A percentile compares a stretch with the other conserved stretches of the same genome.
phyloP scores from a whole-genome alignment of 1,139 yeast species.

The Yamadazyma epiphylla region DNA sequence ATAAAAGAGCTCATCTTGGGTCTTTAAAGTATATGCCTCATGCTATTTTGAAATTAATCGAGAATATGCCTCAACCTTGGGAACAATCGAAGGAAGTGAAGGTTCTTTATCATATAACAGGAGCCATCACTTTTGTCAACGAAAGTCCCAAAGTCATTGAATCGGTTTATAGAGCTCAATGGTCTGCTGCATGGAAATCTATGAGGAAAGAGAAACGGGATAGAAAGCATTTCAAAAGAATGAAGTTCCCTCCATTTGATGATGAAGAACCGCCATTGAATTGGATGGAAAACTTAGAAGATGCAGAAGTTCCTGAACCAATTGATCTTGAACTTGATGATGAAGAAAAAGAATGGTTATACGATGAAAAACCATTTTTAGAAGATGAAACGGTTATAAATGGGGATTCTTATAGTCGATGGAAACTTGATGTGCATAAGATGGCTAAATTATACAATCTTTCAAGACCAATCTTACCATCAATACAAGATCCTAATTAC shows the following conservation, averaged over 20 bases:
- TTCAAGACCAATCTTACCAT: conserved; percentile 66
- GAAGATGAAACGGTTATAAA: conserved; percentile 55
- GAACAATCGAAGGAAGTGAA: conserved; percentile 81
- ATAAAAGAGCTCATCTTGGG: conserved; percentile 84
- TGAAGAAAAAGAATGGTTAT: conserved; percentile 66
- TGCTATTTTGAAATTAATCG: conserved; percentile 82
- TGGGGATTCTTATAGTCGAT: conserved; percentile 73
- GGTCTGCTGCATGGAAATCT: conserved; percentile 91
- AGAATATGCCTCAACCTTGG: conserved; percentile 99
- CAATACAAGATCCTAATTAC: conserved; percentile 52
- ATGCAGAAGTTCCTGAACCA: conserved; percentile 66
- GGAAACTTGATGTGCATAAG: conserved; percentile 62
- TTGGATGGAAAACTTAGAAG: conserved; percentile 76
- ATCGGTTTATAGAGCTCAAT: conserved; percentile 88
- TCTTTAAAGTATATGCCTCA: conserved; percentile 95
- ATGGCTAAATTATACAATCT: conserved; percentile 66
- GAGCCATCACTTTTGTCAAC: conserved; percentile 94
- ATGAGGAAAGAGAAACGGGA: conserved; percentile 95
- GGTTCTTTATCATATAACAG: conserved; percentile 85
- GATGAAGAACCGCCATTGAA: conserved; percentile 94
- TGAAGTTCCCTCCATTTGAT: conserved; percentile 94
- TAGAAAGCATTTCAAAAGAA: conserved; percentile 81
- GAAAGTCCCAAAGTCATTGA: conserved; percentile 90
- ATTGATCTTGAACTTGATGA: conserved; percentile 66
- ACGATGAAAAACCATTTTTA: conserved; percentile 69